phyloP scores from a whole-genome alignment of 805 yeast species.

The Kluyveromyces starmeri region DNA sequence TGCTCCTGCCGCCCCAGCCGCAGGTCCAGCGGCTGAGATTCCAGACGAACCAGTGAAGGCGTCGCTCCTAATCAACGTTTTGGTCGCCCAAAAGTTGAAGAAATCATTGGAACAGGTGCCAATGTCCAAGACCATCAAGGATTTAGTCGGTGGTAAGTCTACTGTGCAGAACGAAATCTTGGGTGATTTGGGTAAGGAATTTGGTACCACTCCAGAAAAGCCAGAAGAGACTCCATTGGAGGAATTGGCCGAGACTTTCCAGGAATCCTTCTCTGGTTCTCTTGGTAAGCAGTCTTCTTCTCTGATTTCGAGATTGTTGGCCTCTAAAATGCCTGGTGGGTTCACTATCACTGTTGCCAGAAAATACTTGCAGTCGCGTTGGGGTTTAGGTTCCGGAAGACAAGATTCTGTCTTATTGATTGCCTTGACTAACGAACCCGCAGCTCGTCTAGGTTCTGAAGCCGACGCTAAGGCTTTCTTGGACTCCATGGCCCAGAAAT shows the following conservation, averaged over 20 bases:
- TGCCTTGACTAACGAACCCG: conserved; percentile 86
- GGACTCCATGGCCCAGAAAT: conserved; percentile 73
- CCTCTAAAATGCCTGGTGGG: conserved; percentile 99
- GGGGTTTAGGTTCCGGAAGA: conserved; percentile 90
- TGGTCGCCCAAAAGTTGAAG: conserved; percentile 94
- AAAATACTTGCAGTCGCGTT: conserved; percentile 82
- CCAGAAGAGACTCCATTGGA: conserved; percentile 97
- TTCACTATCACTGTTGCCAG: conserved; percentile 87
- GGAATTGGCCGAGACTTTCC: conserved; percentile 93
- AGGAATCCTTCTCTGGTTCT: conserved; percentile 78
- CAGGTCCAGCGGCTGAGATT: conserved; percentile 75
- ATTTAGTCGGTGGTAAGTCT: conserved; percentile 96
- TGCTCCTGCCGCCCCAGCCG: conserved; percentile 56
- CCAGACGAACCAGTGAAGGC: conserved; percentile 91
- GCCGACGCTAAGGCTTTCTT: conserved; percentile 85
- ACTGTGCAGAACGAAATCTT: conserved; percentile 97
- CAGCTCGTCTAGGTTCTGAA: conserved; percentile 77
- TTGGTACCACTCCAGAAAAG: conserved; percentile 96
- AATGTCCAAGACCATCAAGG: conserved; percentile 88
- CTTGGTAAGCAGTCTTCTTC: conserved; percentile 92
- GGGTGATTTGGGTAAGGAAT: conserved; percentile 98
- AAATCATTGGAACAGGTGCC: conserved; percentile 81
- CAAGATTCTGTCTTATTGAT: conserved; percentile 82
- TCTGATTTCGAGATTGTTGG: conserved; percentile 79
- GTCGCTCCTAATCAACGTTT: conserved; percentile 66